Evolutionary conservation across 108 stramenopile species (phyloP).

Genomic region (Conticribra guillardii): DNA sequence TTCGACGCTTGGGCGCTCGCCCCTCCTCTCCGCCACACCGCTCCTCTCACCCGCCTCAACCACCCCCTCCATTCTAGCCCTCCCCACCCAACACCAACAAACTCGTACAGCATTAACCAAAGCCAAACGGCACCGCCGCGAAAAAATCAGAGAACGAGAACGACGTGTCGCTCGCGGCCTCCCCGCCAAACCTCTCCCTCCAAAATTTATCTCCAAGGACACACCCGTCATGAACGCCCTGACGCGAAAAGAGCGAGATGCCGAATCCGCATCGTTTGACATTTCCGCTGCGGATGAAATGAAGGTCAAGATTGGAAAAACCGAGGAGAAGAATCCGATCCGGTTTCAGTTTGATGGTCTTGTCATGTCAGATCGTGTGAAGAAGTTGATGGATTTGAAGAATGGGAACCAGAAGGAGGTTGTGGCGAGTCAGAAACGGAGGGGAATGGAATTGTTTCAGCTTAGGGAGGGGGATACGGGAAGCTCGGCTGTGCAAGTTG

Average conservation of each 20-base stretch:
- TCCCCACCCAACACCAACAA: constrained; percentile 1
- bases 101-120: constrained; percentile 38
- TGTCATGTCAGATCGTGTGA: constrained; percentile 74
- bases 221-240: constrained; percentile 76
- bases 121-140: constrained; percentile 39
- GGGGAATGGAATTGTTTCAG: constrained; percentile 90
- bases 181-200: constrained; percentile 56
- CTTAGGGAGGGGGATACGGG: constrained; percentile 84
- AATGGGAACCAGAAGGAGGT: constrained; percentile 84
- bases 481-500: constrained; percentile 55
- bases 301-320: constrained; percentile 59
- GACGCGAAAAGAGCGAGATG: constrained; percentile 60
- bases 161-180: constrained; percentile 40
- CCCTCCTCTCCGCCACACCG: neutral
- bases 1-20: neutral
- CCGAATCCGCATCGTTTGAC: constrained; percentile 61
- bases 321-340: constrained; percentile 34
- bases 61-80: neutral
- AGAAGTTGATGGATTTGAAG: constrained; percentile 72
- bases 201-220: constrained; percentile 69
- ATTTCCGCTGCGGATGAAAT: constrained; percentile 57
- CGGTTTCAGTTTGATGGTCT: constrained; percentile 48
- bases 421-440: constrained; percentile 76
- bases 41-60: constrained; percentile 6
- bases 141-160: constrained; percentile 46